A percentile compares a stretch with the other conserved stretches of the same genome.
These are phyloP conservation scores for Bocquillonia castaneifolia DNA, from an alignment of 441 rosid species.

Conservation along the genomic window DNA sequence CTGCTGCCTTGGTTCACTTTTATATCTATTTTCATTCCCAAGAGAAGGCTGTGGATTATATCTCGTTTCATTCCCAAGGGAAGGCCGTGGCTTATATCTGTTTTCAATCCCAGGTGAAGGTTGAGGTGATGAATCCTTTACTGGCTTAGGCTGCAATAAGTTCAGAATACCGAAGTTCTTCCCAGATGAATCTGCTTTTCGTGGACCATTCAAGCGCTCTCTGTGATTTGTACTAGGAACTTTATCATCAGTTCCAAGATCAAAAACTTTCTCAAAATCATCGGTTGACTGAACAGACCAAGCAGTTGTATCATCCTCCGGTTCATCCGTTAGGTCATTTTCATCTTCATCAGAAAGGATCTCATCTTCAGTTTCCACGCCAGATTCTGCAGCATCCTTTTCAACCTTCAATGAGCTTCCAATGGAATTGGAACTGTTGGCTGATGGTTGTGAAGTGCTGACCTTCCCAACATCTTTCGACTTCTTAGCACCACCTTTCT, in stretches of 20 bases:
- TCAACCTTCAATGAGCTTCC: conserved; percentile 7
- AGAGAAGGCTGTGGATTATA: conserved; percentile 28
- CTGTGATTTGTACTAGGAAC: neutral
- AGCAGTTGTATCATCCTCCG: conserved; percentile 9
- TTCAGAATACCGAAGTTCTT: conserved; percentile 18
- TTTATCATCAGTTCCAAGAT: neutral
- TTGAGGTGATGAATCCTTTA: neutral
- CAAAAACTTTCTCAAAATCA: conserved; percentile 19
- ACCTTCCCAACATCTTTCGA: conserved; percentile 30
- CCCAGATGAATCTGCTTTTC: conserved; percentile 5
- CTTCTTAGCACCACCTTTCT: conserved; percentile 57
- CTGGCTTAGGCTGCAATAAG: conserved; percentile 16
- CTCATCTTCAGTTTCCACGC: conserved; percentile 32
- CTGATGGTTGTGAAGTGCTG: conserved; percentile 13
- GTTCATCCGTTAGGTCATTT: conserved; percentile 23
- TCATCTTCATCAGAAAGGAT: conserved; percentile 28
- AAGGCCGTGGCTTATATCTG: conserved; percentile 33
- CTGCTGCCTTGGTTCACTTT: conserved; percentile 35
- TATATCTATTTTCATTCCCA: conserved; percentile 42
- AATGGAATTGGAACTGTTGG: conserved; percentile 20
- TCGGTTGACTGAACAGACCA: conserved; percentile 27
- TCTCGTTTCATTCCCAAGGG: conserved; percentile 35
- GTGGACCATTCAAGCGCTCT: neutral
- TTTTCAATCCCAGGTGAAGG: conserved; percentile 19
- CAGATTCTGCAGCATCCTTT: conserved; percentile 26